Base-by-base conservation (phyloP, 2,329 filamentous ascomycete species). In the Tolypocladium amazonense region DNA sequence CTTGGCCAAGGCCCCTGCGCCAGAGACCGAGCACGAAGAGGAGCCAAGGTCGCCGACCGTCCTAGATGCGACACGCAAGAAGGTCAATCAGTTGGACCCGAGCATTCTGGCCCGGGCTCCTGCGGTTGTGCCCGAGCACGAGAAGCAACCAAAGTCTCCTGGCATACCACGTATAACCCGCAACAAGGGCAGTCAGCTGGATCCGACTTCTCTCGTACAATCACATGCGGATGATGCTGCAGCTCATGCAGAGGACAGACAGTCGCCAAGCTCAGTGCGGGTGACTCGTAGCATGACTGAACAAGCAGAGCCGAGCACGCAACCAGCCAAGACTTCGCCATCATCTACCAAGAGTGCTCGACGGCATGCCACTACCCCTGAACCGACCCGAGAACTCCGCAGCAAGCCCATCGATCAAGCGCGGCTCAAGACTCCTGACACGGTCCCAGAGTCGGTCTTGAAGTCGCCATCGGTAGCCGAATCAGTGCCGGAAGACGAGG, bases 381-480 rank as follows among this genome's bases (percentile, higher is more conserved):
- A 69, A 52, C 37, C 57, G 35, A 64, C 60, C 54, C 66, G 64
- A n/a, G 66, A 65, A 56, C 64, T 63, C 45, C 68, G 67, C 25
- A 64, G 65, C 33, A 65, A 61, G 23, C 66, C 64, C 23, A 61
- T 64, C 56, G 64, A 65, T 9, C 56, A 64, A 35, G 63, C 60
- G 20, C 64, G 60, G 56, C 62, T 58, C 25, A 63, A 61, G 20
- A 67, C 66, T 7, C 68, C 67, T 2, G 67, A 65, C 35, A 60
- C 59, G 6, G 59, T 56, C 7, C 56, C 65, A 27, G 61, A 66
- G 30, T 63, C 63, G 12, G 37, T 55, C 18, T 60, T 66, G 33
- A 65, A 63, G 35, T 68, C 70, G 15, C 70, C 73, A 7, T 71
- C 71, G 5, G 65, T 71, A 35, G 63, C 66, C 33, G 67, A 56